Conservation (phyloP, 2,329 filamentous ascomycete genomes). For the Arthrobotrys megalospora region DNA sequence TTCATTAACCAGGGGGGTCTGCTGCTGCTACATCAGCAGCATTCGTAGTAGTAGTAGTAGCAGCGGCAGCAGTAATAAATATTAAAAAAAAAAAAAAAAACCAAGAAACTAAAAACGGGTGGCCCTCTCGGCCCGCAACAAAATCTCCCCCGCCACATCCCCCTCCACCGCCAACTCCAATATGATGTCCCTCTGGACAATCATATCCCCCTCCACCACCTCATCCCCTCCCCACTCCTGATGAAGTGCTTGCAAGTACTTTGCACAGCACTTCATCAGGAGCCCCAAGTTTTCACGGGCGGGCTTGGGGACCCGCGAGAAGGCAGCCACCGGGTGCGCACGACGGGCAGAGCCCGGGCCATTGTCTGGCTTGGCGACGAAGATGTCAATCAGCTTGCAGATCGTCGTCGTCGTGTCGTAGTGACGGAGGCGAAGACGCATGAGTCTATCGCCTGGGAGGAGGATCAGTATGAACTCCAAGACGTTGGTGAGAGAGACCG, state of each 20-base stretch:
- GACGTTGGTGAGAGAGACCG: conserved; percentile 18
- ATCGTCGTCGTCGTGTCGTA: conserved; percentile 30
- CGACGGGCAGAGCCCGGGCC: not conserved
- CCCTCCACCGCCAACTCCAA: conserved; percentile 51
- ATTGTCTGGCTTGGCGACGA: conserved; percentile 39
- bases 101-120: not conserved
- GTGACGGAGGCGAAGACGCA: conserved; percentile 43
- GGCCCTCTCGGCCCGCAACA: conserved; percentile 43
- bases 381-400: conserved; percentile 42
- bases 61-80: not conserved
- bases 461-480: conserved; percentile 35
- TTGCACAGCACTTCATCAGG: conserved; percentile 24
- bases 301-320: conserved; percentile 34
- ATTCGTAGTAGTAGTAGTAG: not conserved
- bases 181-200: conserved; percentile 30
- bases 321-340: conserved; percentile 22
- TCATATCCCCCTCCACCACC: conserved; percentile 18
- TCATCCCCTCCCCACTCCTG: conserved; percentile 41
- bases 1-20: too few species aligned
- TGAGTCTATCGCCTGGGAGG: conserved; percentile 31
- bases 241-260: conserved; percentile 31
- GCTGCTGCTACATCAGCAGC: not conserved
- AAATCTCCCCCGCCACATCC: conserved; percentile 37
- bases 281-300: conserved; percentile 16
- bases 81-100: conserved; percentile 7